Base-by-base conservation (phyloP, 768 basidiomycete genomes). In the Leccinum pellstonianum region DNA sequence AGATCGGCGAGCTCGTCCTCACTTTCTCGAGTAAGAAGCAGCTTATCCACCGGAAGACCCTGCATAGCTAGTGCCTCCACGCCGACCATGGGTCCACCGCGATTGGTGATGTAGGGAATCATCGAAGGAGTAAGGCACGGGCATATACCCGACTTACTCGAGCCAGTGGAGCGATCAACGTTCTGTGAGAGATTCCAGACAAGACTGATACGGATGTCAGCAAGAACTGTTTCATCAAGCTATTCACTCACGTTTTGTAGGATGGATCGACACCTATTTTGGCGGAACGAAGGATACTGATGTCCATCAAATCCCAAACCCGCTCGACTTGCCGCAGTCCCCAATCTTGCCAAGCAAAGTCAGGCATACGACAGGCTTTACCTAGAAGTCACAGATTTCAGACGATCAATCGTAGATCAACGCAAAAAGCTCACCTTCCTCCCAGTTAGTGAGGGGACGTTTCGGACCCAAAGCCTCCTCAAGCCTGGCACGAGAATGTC, bases 151-250 rank as follows among this genome's bases (percentile, higher is more conserved):
- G 86, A 77, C 72, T 86, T 88, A 64, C 81, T 83, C 0, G 90
- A 88, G 7, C 91, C 90, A 49, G 88, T 93, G 27, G 89, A 89
- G 14, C 95, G 85, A 73, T 98, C 95, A 23, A 97, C 95, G 66
- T 98, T 98, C 75, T 98, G 95, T 3, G 93, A 95, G 5, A 98
- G 81, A 73, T 98, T 98, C 95, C 95, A 97, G 2, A 98, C 91
- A 74, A 87, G 82, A 3, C 92, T 94, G 63, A 25, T 62, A 58
- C 14, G 3, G 25, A 58, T 55, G 49, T 59, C 21, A 68, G 56
- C 17, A 11, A 11, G 33, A 47, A 41, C 11, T 12, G 56, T 33
- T 14, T 5, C 15, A 19, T 23, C 4, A 47, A 51, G 14, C 15
- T 27, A 17, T 56, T 9, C 19, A 78, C 87, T 70, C 71, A 95